Percentiles rank a stretch among this genome's conserved stretches.
These are phyloP conservation scores for Cucumis melo DNA, from an alignment of 306 rosid species.

Conservation along the genomic window DNA sequence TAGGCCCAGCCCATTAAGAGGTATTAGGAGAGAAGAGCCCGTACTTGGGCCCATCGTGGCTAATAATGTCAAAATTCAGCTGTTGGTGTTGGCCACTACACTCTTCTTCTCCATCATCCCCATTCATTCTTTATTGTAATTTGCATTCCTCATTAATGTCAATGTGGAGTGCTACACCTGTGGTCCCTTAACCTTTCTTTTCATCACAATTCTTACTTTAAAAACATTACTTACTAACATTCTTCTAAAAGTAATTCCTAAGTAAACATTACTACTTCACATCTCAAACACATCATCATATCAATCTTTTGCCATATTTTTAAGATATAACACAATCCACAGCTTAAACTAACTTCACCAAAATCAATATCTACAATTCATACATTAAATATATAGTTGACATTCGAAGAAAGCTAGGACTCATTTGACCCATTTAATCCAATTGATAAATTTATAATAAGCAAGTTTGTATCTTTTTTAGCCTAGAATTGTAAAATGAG, in stretches of 20 bases:
- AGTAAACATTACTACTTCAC: background rate
- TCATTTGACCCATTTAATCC: too few relatives aligned
- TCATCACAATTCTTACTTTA: too few relatives aligned
- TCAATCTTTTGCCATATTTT: background rate
- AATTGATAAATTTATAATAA: too few relatives aligned
- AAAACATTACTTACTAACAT: background rate
- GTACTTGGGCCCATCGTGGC: constrained; percentile 2
- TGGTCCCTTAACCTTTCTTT: background rate
- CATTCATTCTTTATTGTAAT: too few relatives aligned
- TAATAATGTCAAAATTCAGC: background rate
- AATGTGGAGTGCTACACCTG: background rate
- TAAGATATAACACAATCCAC: background rate
- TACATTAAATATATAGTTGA: too few relatives aligned
- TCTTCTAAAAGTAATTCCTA: background rate
- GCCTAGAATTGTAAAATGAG: too few relatives aligned
- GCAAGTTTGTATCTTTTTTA: too few relatives aligned
- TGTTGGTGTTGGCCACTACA: background rate
- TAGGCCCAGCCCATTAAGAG: background rate
- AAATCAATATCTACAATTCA: too few relatives aligned
- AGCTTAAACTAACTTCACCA: too few relatives aligned
- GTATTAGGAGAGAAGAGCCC: background rate
- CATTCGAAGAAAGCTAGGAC: too few relatives aligned
- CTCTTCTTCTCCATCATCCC: background rate
- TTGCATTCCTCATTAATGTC: background rate
- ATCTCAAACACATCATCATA: background rate